Base-by-base conservation (phyloP, 75 land plant genomes). In the Picea sitchensis region DNA sequence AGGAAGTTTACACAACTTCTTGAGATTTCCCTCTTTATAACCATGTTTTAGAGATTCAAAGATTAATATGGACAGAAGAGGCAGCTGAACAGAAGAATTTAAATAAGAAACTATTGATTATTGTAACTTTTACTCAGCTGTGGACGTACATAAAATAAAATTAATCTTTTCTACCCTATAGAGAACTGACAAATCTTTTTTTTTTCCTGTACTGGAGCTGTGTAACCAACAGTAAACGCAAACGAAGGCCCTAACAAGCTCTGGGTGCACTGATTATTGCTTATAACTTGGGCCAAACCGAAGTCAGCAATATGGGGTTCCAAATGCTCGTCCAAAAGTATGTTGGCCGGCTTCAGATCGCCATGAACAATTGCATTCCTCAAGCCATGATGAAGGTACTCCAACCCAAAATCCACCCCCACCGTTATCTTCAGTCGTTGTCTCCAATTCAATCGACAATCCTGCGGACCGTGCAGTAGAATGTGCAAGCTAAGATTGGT, bases 321-420 rank as follows among this genome's bases (percentile, higher is more conserved):
- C 88, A 88, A 84, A 58, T 86, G 75, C 73, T 82, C 86, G 76
- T 91, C 93, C 17, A 88, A 82, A 17, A 88, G 51, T 54, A 91
- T 78, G 65, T 87, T 88, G 69, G 74, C 80, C n/a, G 86, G 59
- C 83, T 79, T 87, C 78, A 91, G 69, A 84, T 91, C 88, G 15
- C 93, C 82, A 78, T 91, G 93, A 1, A 90, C 82, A 34, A 91
- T 83, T 41, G 87, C 5, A 41, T 90, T 90, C 63, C 47, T 77
- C 74, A 91, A 88, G 14, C 87, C 86, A 81, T 88, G 89, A 64
- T 91, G 93, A 64, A 91, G 90, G 56, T 84, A 83, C 63, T 80
- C 79, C 13, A 91, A 84, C 18, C 91, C 93, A 68, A 63, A 85
- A 12, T 87, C 93, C 75, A 91, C 77, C 13, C 91, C 91, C 44